Evolutionary conservation across 2,329 filamentous ascomycete genomes (phyloP).

Genomic region (Neofusicoccum cordaticola): DNA sequence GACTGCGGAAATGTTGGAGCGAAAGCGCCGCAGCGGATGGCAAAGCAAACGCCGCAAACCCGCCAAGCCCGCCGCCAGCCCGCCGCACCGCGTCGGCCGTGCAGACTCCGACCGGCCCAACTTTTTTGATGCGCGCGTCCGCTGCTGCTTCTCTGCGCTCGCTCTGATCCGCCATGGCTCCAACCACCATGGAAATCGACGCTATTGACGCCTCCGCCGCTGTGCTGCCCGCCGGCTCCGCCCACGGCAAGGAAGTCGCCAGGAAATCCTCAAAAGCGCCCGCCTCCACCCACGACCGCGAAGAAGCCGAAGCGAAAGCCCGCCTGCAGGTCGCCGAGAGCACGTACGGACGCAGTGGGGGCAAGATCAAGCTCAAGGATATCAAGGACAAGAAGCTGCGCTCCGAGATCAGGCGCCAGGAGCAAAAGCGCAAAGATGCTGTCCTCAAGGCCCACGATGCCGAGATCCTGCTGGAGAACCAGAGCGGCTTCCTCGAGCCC

Average conservation of each 20-base stretch:
- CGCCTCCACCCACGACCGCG: slow-evolving; percentile 12
- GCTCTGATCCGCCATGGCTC: neutral
- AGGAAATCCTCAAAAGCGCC: neutral
- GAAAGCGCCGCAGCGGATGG: neutral
- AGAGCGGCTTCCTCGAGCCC: slow-evolving; percentile 79
- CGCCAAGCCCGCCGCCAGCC: neutral
- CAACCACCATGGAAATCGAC: neutral
- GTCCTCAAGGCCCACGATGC: slow-evolving; percentile 86
- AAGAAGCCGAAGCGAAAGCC: slow-evolving; percentile 28
- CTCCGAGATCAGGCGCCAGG: slow-evolving; percentile 72
- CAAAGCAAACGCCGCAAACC: slow-evolving; percentile 1
- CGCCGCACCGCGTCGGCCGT: neutral
- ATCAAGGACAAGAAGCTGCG: slow-evolving; percentile 90
- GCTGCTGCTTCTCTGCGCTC: neutral
- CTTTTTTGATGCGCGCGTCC: slow-evolving; percentile 1
- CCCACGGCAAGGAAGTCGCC: slow-evolving; percentile 6
- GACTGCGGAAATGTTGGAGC: slow-evolving; percentile 14
- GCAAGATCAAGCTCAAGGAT: slow-evolving; percentile 66
- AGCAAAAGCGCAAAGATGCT: slow-evolving; percentile 79
- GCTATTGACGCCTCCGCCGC: neutral
- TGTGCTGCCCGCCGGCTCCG: neutral
- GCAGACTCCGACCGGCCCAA: slow-evolving; percentile 7
- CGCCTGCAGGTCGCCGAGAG: slow-evolving; percentile 47
- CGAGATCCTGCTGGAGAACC: slow-evolving; percentile 88
- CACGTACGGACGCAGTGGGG: slow-evolving; percentile 75